Base-by-base conservation (phyloP, 352 stramenopile genomes). In the Phytophthora multivora region DNA sequence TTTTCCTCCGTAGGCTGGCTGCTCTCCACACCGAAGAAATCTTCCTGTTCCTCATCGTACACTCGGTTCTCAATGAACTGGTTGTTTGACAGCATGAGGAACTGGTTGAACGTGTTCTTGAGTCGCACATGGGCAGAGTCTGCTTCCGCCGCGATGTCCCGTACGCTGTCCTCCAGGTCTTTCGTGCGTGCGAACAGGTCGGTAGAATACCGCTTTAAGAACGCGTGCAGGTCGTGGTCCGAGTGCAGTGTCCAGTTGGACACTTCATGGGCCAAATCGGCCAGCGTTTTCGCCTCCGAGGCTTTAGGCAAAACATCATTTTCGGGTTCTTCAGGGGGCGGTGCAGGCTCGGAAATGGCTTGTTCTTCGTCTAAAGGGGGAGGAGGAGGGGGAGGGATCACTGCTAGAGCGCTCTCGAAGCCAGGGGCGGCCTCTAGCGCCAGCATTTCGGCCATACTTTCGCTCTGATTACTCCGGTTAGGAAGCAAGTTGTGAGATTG, bases 1-100 rank as follows among this genome's bases (percentile, higher is more conserved):
- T 35, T 18, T 5, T 54, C 19, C 13, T 54, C 49, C 8, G 10
- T 68, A 6, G 9, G 6, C 28, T 49, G 31, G 5, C 28, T 41
- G 3, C 47, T 64, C n/a, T 76, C 79, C 3, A 64, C 52, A 0
- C 62, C 71, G 15, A 82, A 85, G 39, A 86, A 74, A 61, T 92
- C 81, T 16, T 93, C 85, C 53, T 94, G 86, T 42, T 95, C 86
- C 41, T 95, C 85, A 63, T 95, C 88, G 67, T 95, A 95, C 40
- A 96, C 87, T 63, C 87, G 87, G 63, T 95, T 95, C 62, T 96
- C 88, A 39, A 96, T 91, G 57, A 96, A 96, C 71, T 96, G 88
- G 55, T 82, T 96, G 66, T 96, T 91, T 11, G 72, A 89, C 16
- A 94, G 74, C 85, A 93, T 83, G 13, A 96, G 76, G 59, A 96